A percentile compares a stretch with the other conserved stretches of the same genome.
Conservation (phyloP, 495 filamentous ascomycete genomes). For the Terfezia boudieri region DNA sequence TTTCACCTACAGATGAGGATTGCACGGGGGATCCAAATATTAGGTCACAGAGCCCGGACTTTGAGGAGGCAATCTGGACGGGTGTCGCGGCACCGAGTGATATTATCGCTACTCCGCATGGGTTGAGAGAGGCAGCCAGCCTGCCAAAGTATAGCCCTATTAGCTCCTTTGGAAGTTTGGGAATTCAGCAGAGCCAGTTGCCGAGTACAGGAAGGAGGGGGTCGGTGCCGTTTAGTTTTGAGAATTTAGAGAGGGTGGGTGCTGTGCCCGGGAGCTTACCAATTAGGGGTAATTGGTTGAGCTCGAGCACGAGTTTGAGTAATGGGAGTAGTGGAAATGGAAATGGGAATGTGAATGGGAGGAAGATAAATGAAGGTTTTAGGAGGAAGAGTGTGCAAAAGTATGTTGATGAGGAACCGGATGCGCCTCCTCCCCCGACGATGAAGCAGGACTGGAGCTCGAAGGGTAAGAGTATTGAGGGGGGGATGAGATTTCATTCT, state of each 20-base stretch:
- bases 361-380: background rate
- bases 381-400: background rate
- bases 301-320: background rate
- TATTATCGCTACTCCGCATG: background rate
- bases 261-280: too few relatives aligned
- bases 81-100: background rate
- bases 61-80: background rate
- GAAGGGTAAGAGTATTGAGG: background rate
- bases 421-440: background rate
- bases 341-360: background rate
- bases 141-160: background rate
- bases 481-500: background rate
- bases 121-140: background rate
- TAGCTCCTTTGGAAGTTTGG: background rate
- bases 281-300: too few relatives aligned
- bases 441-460: background rate
- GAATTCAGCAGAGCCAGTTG: background rate
- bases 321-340: background rate
- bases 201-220: background rate
- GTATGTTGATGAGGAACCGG: background rate
- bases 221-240: background rate
- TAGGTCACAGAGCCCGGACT: background rate
- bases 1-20: slow-evolving; percentile 1
- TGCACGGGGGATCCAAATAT: background rate
- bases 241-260: background rate